Percentiles rank a stretch among this genome's conserved stretches.
Conservation (phyloP, 1,139 yeast genomes). For the Chernovozyma sophiae-reginae region DNA sequence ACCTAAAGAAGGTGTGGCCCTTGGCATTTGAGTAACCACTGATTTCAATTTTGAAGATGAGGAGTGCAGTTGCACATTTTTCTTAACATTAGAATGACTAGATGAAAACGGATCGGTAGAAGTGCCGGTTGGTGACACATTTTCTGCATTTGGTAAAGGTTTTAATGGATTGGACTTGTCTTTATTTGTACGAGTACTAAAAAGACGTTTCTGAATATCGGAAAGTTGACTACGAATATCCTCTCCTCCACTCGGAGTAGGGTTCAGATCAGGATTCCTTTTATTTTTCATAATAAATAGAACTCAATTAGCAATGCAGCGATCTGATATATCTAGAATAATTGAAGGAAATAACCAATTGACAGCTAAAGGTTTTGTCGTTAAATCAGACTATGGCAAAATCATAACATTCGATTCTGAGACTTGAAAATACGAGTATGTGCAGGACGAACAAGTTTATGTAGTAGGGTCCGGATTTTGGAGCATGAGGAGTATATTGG, state of each 20-base stretch:
- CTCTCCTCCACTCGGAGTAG: conserved; percentile 12
- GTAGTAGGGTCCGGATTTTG: not conserved
- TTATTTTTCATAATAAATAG: not conserved
- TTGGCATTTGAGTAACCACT: conserved; percentile 11
- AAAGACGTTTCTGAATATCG: conserved; percentile 54
- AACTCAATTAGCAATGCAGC: too few species aligned
- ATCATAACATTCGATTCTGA: conserved; percentile 8
- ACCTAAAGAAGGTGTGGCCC: conserved; percentile 32
- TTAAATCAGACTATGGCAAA: too few species aligned
- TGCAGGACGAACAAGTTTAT: too few species aligned
- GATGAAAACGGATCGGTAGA: conserved; percentile 1
- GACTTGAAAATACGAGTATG: not conserved
- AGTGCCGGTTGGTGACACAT: conserved; percentile 2
- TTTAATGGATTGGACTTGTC: conserved; percentile 7
- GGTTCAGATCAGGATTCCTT: not conserved
- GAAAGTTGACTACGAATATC: conserved; percentile 59
- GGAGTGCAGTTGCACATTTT: conserved; percentile 3
- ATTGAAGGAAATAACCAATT: too few species aligned
- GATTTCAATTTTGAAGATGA: conserved; percentile 13
- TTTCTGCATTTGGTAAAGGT: conserved; percentile 18
- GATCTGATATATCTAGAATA: too few species aligned
- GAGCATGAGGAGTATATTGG: not conserved
- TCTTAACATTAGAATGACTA: not conserved
- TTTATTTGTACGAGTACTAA: conserved; percentile 17
- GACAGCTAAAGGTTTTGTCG: too few species aligned